Base-by-base conservation (phyloP, 2,329 filamentous ascomycete genomes). In the Monosporascus sp. region DNA sequence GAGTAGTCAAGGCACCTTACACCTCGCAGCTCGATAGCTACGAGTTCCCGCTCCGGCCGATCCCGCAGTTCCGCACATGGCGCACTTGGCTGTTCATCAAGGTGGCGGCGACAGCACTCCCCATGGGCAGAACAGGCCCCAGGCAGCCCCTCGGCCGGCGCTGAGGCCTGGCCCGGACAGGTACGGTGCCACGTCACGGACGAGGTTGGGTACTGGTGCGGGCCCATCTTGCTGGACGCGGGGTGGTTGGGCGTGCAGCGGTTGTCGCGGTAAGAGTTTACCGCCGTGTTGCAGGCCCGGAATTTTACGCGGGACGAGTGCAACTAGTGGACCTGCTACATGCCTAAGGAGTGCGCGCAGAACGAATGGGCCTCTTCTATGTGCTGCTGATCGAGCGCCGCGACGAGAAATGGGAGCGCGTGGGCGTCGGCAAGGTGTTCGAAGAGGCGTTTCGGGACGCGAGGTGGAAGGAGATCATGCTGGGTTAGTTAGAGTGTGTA, bases 221-320 rank as follows among this genome's bases (percentile, higher is more conserved):
- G 67, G 0, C 57, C 66, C 3, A 63, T 70, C 7, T 49, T 67
- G 16, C 51, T 70, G 1, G 52, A 64, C 14, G 52, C 53, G 8
- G 20, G 54, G 7, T 65, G 61, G 62, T 47, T 60, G 3, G 50
- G 49, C 5, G 50, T 50, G n/a, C 48, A 52, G 17, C 53, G 55
- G 2, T 44, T 35, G 4, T 37, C 43, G 5, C 40, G 38, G 43
- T 55, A 52, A 31, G 58, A 65, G 19, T 67, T 71, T 52, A 63
- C 71, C 37, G 68, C 70, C 6, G 59, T 72, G 11, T 70, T 65
- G 0, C 65, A 71, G 3, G 68, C 70, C 4, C 69, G 68, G 52
- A 48, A 49, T 0, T 71, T 73, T 51, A 63, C 65, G 3, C 31
- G 54, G 5, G 62, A 64, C 0, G 69, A 72, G 56, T 67, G 57